A percentile compares a stretch with the other conserved stretches of the same genome.
Evolutionary conservation across 371 early-diverging fungal genomes (phyloP).

Genomic region (Mucor sp.): DNA sequence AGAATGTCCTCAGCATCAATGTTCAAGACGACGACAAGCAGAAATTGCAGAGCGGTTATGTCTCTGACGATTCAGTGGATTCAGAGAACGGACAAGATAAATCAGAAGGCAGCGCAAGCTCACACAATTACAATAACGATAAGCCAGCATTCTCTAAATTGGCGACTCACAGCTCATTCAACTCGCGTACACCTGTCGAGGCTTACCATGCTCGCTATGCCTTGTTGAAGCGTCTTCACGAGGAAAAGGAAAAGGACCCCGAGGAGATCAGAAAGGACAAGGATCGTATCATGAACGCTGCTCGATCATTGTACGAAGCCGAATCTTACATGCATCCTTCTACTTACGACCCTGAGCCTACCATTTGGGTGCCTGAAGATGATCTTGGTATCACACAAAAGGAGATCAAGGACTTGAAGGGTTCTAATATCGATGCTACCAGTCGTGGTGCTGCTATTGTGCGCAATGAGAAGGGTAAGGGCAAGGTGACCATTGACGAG

Average conservation of each 20-base stretch:
- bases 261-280: background rate
- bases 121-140: background rate
- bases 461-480: conserved; percentile 28
- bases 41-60: background rate
- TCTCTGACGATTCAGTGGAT: background rate
- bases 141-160: background rate
- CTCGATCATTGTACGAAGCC: conserved; percentile 16
- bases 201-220: conserved; percentile 18
- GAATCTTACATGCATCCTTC: conserved; percentile 39
- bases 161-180: conserved; percentile 3
- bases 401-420: conserved; percentile 19
- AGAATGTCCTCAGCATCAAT: background rate
- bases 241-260: background rate
- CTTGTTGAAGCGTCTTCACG: conserved; percentile 3
- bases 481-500: conserved; percentile 28
- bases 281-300: conserved; percentile 7
- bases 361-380: conserved; percentile 41
- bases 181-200: conserved; percentile 8
- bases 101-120: background rate
- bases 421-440: conserved; percentile 16
- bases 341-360: conserved; percentile 13
- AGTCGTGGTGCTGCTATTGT: conserved; percentile 20
- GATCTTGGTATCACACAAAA: conserved; percentile 30
- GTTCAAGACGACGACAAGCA: background rate
- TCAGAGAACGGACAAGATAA: background rate